These are phyloP conservation scores for Metschnikowia continentalis DNA, from an alignment of 805 yeast genomes.

Conservation along the genomic window DNA sequence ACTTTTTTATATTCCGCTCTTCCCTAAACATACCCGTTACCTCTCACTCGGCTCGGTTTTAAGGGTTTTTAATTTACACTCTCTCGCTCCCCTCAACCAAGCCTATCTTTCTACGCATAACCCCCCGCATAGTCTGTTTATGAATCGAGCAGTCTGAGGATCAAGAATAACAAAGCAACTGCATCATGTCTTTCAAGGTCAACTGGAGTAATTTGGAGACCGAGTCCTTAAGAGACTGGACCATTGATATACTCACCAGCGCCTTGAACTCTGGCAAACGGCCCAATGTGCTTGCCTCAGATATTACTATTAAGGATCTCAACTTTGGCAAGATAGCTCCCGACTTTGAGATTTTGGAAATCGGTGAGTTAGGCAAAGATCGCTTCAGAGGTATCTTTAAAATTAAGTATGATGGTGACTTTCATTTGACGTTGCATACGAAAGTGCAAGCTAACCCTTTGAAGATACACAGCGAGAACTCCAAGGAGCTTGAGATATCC, in stretches of 20 bases:
- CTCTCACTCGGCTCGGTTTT: background rate
- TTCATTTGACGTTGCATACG: conserved; percentile 68
- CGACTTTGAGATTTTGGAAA: conserved; percentile 69
- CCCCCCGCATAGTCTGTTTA: background rate
- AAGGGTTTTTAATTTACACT: background rate
- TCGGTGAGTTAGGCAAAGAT: conserved; percentile 75
- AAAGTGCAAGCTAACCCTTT: conserved; percentile 82
- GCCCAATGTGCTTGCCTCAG: conserved; percentile 67
- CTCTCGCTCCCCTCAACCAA: background rate
- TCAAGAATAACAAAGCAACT: background rate
- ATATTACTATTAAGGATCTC: conserved; percentile 62
- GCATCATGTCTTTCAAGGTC: conserved; percentile 67
- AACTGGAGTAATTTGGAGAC: conserved; percentile 74
- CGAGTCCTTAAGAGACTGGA: conserved; percentile 57
- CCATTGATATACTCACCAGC: conserved; percentile 61
- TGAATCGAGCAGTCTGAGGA: background rate
- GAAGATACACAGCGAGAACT: conserved; percentile 54
- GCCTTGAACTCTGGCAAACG: conserved; percentile 71
- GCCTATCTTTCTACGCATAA: background rate
- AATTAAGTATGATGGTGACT: conserved; percentile 70
- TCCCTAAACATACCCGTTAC: background rate
- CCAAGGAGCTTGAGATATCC: conserved; percentile 31
- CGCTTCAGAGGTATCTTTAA: conserved; percentile 80
- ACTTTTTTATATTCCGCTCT: background rate
- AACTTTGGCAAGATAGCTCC: conserved; percentile 76